Evolutionary conservation across 805 yeast species (phyloP), one percentile per base, ranked within the genome.

Genomic region (Starmerella sirachaensis): DNA sequence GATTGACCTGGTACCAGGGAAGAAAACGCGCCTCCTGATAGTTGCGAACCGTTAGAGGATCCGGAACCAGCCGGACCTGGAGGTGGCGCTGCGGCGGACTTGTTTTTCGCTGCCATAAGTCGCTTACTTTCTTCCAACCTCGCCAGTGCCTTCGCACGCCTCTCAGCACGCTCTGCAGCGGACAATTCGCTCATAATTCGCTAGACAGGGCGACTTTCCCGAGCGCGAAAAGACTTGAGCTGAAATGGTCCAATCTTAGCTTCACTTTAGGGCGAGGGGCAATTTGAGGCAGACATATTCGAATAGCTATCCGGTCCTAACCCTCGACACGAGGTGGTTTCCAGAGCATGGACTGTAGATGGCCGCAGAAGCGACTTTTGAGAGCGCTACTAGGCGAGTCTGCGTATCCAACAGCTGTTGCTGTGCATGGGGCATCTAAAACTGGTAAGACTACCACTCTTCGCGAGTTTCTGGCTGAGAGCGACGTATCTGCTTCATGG

Each of bases 371-470:
- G 7, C 35, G 34, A 18, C 41, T 43, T 3, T 41, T 54, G 29
- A 35, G 41, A 27, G 33, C 43, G 10, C 33, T 45, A 8, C 35
- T 55, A 18, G 45, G 46, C 3, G 31, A 30, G 13, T 27, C 24
- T 2, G 34, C 37, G 10, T 7, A 28, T 14, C 47, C 45, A 3
- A 11, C 43, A 6, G 42, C 45, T 3, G 18, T 70, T 1, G 55
- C 65, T 3, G 64, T 70, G 3, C 70, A 68, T 48, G 77, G 77
- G 0, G 61, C 66, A 41, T 58, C 64, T 18, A 58, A 72, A 1
- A 58, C 67, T 2, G 77, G 77, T 1, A 72, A 72, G 48, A 52
- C 72, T 2, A 49, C 51, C 18, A 55, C 63, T 1, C 55, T 70
- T 9, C 45, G 41, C n/a, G 35, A 48, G 13, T 58, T 57, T 35